A percentile compares a stretch with the other conserved stretches of the same genome.
Evolutionary conservation across 225 moss, liverwort and hornwort species (phyloP).

Genomic region (Bryum argenteum): DNA sequence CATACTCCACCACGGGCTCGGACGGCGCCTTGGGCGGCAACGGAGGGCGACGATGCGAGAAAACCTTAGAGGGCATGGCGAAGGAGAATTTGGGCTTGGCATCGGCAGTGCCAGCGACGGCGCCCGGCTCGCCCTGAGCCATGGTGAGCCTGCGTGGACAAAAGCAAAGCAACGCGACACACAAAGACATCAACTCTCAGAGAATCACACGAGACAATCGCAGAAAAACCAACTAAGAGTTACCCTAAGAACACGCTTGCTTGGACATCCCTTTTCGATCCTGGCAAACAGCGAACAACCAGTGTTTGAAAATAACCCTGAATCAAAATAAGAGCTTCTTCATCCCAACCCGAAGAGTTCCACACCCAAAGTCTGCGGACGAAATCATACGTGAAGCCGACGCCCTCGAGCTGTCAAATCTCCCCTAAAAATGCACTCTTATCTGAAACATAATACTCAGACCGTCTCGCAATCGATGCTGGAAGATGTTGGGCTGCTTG

Average conservation of each 20-base stretch:
- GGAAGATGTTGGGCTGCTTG: background rate
- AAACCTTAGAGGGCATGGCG: slow-evolving; percentile 53
- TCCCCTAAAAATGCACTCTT: no score
- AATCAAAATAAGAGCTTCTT: background rate
- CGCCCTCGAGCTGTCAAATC: no score
- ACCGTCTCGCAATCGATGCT: background rate
- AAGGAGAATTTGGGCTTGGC: slow-evolving; percentile 62
- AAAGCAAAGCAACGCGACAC: background rate
- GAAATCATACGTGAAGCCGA: no score
- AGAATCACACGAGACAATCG: no score
- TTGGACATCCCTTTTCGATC: background rate
- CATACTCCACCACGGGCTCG: slow-evolving; percentile 58
- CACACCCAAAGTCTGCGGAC: no score
- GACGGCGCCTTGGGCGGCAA: slow-evolving; percentile 59
- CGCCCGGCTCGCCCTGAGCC: slow-evolving; percentile 16
- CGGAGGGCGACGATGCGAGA: slow-evolving; percentile 68
- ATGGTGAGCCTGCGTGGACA: slow-evolving; percentile 1
- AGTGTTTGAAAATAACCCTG: background rate
- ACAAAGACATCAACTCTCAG: no score
- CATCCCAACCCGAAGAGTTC: background rate
- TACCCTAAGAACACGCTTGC: background rate
- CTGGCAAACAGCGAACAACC: background rate
- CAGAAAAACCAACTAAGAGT: background rate
- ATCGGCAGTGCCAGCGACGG: background rate
- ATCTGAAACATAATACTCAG: no score